Evolutionary conservation across 2,329 filamentous ascomycete species (phyloP).

Genomic region (Botryotinia calthae): DNA sequence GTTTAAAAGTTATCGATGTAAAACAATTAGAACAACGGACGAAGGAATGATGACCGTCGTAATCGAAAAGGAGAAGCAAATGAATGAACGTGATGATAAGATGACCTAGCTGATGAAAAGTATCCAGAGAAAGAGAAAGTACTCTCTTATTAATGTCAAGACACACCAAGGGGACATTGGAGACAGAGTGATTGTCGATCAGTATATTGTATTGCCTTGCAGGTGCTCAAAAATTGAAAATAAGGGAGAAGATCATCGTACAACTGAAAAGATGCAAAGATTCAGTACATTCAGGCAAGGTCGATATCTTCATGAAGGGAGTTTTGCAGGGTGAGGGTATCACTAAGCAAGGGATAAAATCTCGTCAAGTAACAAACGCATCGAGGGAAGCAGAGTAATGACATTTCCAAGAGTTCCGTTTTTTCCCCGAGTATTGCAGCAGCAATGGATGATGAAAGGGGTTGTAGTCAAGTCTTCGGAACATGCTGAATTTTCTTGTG

Average conservation of each 20-base stretch:
- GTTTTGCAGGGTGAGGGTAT: neutral
- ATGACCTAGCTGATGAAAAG: neutral
- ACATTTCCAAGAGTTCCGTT: neutral
- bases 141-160: neutral
- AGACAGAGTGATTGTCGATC: neutral
- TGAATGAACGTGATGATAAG: slow-evolving; percentile 10
- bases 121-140: neutral
- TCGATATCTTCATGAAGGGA: neutral
- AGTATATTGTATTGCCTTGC: slow-evolving; percentile 24
- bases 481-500: neutral
- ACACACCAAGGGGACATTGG: neutral
- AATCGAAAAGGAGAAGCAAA: neutral
- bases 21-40: slow-evolving; percentile 6
- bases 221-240: slow-evolving; percentile 6
- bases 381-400: neutral
- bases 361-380: neutral
- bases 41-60: slow-evolving; percentile 19
- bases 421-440: neutral
- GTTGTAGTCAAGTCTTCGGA: neutral
- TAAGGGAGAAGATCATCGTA: neutral
- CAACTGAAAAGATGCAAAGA: neutral
- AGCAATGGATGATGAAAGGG: neutral
- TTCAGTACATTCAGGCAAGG: neutral
- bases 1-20: neutral
- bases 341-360: neutral